These are phyloP conservation scores for Diaporthe ampelina DNA, from an alignment of 2,329 filamentous ascomycete species.

Conservation along the genomic window DNA sequence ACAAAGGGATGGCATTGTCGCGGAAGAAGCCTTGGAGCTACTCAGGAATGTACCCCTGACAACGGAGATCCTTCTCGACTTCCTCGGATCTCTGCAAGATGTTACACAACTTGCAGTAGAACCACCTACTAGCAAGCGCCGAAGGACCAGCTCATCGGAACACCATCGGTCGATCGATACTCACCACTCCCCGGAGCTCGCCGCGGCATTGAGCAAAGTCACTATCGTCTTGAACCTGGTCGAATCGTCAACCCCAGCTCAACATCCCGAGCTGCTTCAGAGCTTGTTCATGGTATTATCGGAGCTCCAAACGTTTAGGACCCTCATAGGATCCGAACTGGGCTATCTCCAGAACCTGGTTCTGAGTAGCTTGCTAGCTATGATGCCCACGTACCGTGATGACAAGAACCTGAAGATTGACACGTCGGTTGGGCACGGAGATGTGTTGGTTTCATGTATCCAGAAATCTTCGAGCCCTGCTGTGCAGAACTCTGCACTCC, in stretches of 20 bases:
- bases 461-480: constrained; percentile 92
- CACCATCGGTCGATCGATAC: constrained; percentile 71
- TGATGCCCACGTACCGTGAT: constrained; percentile 82
- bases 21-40: constrained; percentile 77
- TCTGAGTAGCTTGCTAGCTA: constrained; percentile 84
- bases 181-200: constrained; percentile 75
- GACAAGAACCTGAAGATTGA: constrained; percentile 77
- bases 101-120: constrained; percentile 80
- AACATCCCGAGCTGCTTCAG: constrained; percentile 82
- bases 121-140: constrained; percentile 81
- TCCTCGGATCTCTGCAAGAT: constrained; percentile 81
- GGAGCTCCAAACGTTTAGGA: constrained; percentile 87
- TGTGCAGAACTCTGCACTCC: constrained; percentile 90
- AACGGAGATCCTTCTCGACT: constrained; percentile 77
- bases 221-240: constrained; percentile 92
- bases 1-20: constrained; percentile 56
- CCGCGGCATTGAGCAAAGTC: constrained; percentile 78
- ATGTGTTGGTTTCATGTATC: constrained; percentile 93
- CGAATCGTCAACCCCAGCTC: constrained; percentile 81
- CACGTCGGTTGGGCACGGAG: constrained; percentile 84
- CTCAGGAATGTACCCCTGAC: constrained; percentile 81
- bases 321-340: constrained; percentile 85
- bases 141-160: constrained; percentile 82
- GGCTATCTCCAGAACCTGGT: constrained; percentile 91
- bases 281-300: constrained; percentile 88